Conservation (phyloP, 306 rosid genomes). For the Trifolium repens region DNA sequence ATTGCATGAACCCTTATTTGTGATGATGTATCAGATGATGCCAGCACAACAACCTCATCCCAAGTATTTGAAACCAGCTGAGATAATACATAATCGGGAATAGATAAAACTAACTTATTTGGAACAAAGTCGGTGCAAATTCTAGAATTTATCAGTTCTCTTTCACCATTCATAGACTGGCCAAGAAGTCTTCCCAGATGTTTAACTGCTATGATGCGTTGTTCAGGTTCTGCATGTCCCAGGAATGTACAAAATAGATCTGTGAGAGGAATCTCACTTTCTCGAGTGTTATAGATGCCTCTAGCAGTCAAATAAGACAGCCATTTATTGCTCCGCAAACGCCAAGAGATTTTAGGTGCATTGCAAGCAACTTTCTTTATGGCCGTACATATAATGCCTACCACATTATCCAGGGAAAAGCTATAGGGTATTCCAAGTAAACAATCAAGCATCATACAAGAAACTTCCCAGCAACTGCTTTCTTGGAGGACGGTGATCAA, state of each 20-base stretch:
- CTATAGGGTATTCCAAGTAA: conserved; percentile 61
- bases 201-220: conserved; percentile 73
- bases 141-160: conserved; percentile 47
- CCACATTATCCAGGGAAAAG: conserved; percentile 61
- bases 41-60: conserved; percentile 79
- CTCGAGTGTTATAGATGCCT: conserved; percentile 61
- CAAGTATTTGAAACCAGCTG: conserved; percentile 85
- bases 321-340: conserved; percentile 85
- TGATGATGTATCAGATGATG: conserved; percentile 69
- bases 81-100: conserved; percentile 58
- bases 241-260: conserved; percentile 73
- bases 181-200: conserved; percentile 77
- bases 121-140: conserved; percentile 48
- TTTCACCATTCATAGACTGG: conserved; percentile 55
- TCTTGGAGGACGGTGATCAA: conserved; percentile 65
- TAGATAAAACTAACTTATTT: conserved; percentile 48
- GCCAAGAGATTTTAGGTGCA: conserved; percentile 88
- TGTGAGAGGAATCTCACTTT: conserved; percentile 66
- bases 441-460: conserved; percentile 82
- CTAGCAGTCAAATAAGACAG: conserved; percentile 57
- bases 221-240: conserved; percentile 94
- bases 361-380: conserved; percentile 62
- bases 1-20: conserved; percentile 70
- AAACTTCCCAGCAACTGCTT: conserved; percentile 87
- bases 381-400: conserved; percentile 67